These are phyloP conservation scores for Scedosporium apiospermum DNA, from an alignment of 2,329 filamentous ascomycete species.

Conservation along the genomic window DNA sequence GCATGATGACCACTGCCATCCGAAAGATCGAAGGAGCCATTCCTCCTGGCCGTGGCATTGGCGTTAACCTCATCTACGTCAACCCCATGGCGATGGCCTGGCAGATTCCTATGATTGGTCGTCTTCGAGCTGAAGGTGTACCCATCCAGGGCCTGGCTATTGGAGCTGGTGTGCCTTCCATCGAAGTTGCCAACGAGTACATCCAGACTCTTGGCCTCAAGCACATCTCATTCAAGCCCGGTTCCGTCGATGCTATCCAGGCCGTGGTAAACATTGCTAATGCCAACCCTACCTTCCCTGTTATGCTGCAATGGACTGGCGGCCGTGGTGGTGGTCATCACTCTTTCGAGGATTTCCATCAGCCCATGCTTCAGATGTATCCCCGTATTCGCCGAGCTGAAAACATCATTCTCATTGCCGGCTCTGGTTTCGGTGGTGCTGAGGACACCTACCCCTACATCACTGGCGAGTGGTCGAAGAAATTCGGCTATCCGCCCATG, in stretches of 20 bases:
- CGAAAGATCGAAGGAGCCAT: slow-evolving; percentile 77
- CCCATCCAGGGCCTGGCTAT: slow-evolving; percentile 90
- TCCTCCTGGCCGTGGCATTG: slow-evolving; percentile 77
- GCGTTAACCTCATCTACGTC: slow-evolving; percentile 84
- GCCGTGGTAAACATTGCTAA: slow-evolving; percentile 86
- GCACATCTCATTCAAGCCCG: slow-evolving; percentile 91
- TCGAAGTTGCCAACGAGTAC: slow-evolving; percentile 88
- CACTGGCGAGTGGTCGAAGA: slow-evolving; percentile 79
- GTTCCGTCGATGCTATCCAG: slow-evolving; percentile 80
- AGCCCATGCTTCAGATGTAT: slow-evolving; percentile 87
- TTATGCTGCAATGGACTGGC: slow-evolving; percentile 90
- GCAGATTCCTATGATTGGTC: slow-evolving; percentile 79
- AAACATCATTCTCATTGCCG: slow-evolving; percentile 83
- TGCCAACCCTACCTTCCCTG: slow-evolving; percentile 88
- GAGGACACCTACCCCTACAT: slow-evolving; percentile 91
- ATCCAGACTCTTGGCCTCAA: slow-evolving; percentile 87
- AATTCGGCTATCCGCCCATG: slow-evolving; percentile 84
- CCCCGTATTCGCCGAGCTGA: slow-evolving; percentile 72
- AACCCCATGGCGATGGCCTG: slow-evolving; percentile 82
- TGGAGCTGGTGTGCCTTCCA: slow-evolving; percentile 85
- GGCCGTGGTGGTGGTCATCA: slow-evolving; percentile 90
- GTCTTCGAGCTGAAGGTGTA: slow-evolving; percentile 73
- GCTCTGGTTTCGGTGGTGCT: slow-evolving; percentile 82
- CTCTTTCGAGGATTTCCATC: slow-evolving; percentile 92
- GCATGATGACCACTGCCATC: slow-evolving; percentile 73